phyloP scores from a whole-genome alignment of 192 early-diverging fungal species.

The Coemansia biformis region DNA sequence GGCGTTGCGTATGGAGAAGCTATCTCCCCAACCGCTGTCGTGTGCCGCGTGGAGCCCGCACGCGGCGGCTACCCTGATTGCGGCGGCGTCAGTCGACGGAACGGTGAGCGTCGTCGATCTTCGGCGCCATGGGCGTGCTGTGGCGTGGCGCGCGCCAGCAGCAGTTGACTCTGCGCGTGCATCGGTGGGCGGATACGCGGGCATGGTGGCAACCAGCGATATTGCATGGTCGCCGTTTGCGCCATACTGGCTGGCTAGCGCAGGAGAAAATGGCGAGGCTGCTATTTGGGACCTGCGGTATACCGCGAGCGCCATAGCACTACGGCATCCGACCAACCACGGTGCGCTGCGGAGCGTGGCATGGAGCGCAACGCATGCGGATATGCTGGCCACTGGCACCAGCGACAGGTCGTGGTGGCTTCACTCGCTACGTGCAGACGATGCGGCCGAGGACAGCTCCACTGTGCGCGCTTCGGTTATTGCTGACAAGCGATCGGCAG shows the following conservation, averaged over 20 bases:
- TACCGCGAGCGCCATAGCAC: constrained; percentile 19
- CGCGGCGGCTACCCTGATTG: constrained; percentile 35
- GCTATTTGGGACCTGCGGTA: constrained; percentile 71
- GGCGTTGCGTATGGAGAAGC: constrained; percentile 34
- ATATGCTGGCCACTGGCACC: constrained; percentile 57
- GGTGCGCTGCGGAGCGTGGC: constrained; percentile 32
- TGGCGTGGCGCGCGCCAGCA: constrained; percentile 52
- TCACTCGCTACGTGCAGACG: constrained; percentile 41
- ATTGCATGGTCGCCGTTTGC: constrained; percentile 68
- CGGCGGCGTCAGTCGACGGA: constrained; percentile 33
- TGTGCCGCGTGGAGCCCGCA: constrained; percentile 43
- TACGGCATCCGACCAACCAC: constrained; percentile 29
- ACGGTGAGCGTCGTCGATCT: constrained; percentile 38
- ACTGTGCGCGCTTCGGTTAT: constrained; percentile 10
- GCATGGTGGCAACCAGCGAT: constrained; percentile 39
- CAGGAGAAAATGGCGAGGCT: constrained; percentile 56
- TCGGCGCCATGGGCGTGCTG: constrained; percentile 42
- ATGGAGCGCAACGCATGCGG: constrained; percentile 67
- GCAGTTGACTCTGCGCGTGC: constrained; percentile 5
- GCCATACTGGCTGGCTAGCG: constrained; percentile 69
- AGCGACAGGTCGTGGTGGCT: constrained; percentile 56
- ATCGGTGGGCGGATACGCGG: background rate
- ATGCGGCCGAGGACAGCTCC: background rate
- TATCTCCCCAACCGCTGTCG: constrained; percentile 36
- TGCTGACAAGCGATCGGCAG: constrained; percentile 28